These are phyloP conservation scores for Alternaria novae-zelandiae DNA, from an alignment of 2,329 filamentous ascomycete genomes.

Conservation along the genomic window DNA sequence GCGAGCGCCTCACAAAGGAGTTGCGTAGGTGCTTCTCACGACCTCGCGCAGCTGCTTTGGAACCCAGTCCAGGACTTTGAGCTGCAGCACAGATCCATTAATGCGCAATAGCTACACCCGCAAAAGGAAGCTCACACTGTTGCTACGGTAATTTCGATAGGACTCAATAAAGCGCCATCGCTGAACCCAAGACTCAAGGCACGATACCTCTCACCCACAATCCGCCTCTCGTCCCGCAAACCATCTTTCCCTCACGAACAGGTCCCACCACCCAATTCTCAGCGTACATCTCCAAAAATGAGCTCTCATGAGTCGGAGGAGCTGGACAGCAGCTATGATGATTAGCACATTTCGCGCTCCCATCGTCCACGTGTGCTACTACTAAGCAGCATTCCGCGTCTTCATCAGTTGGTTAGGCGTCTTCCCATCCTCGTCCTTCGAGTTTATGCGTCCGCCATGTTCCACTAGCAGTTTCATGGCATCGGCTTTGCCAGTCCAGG, in stretches of 20 bases:
- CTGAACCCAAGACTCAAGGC: not conserved
- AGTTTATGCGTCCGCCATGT: not conserved
- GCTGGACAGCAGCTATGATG: not conserved
- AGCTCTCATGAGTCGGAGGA: not conserved
- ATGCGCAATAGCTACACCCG: not conserved
- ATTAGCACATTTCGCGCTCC: not conserved
- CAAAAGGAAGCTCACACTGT: not conserved
- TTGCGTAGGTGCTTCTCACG: not conserved
- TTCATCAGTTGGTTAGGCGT: not conserved
- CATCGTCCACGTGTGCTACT: not conserved
- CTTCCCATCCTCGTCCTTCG: not conserved
- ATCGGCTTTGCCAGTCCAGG: not conserved
- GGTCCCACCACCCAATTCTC: not conserved
- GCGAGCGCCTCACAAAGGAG: not conserved
- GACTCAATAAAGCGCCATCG: not conserved
- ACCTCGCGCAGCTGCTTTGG: not conserved
- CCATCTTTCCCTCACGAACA: not conserved
- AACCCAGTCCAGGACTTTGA: not conserved
- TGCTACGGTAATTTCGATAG: not conserved
- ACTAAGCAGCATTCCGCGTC: not conserved
- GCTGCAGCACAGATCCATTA: not conserved
- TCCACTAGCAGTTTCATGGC: not conserved
- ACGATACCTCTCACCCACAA: not conserved
- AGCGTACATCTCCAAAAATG: not conserved
- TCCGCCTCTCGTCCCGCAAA: not conserved